Base-by-base conservation (phyloP, 2,329 filamentous ascomycete genomes). In the Endoconidiophora polonica region DNA sequence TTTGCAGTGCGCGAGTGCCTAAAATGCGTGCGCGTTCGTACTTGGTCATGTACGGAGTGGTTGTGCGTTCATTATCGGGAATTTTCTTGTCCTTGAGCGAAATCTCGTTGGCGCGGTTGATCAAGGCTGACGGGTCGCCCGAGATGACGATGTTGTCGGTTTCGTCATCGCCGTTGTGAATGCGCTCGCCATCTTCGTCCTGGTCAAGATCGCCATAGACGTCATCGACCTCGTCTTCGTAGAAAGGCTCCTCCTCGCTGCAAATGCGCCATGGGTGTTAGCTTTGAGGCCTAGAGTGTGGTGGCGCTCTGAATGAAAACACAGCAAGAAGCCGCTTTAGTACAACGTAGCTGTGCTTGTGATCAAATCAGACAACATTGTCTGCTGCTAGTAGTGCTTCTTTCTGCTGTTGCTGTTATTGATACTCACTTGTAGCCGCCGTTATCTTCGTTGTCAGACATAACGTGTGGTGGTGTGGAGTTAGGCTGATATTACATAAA, bases 1-100 rank as follows among this genome's bases (percentile, higher is more conserved):
- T 96, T 67, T 98, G 91, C 62, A 96, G 67, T 39, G 91, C 91
- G 57, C 91, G 76, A 39, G 91, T 96, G 44, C 91, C 91, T 56
- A 98, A 69, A 53, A 98, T 90, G 61, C 91, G 80, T 55, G 91
- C 91, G 59, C 81, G 78, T 73, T 98, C 91, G 68, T 98, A 98
- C 70, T 98, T 98, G 57, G 91, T 98, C 90, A 98, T 94, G 69
- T 95, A 98, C 2, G 90, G 91, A 24, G 91, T 98, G 6, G 91
- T 98, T 22, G 78, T 83, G 59, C 91, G 79, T 67, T 94, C 77
- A 57, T 88, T 84, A 57, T 86, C 84, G 51, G 87, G 76, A 46
- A 98, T 90, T 68, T 86, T 93, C 76, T 93, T 95, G 67, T 88
- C 76, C 61, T 79, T 79, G 60, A 73, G 68, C 45, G 71, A 69